phyloP scores from a whole-genome alignment of 257 asterid genomes.

The Striga asiatica region DNA sequence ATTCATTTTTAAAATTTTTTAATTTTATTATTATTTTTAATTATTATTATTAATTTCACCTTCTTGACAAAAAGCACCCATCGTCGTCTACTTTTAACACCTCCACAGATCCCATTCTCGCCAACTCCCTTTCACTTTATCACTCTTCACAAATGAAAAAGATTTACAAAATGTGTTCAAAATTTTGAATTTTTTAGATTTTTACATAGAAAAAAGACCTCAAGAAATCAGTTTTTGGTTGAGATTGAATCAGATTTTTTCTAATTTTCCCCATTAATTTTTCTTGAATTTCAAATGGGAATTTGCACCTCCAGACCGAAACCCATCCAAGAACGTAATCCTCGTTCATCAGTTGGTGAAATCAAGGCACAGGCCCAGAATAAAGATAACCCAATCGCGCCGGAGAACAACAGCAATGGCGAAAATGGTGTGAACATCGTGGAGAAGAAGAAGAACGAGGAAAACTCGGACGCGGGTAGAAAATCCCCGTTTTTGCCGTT shows the following conservation, averaged over 20 bases:
- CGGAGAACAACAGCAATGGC: slow-evolving; percentile 5
- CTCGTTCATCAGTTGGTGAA: slow-evolving; percentile 13
- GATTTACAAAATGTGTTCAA: slow-evolving; percentile 5
- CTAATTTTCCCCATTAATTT: background rate
- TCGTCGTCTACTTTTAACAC: slow-evolving; percentile 1
- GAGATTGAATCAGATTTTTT: background rate
- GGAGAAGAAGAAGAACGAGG: slow-evolving; percentile 25
- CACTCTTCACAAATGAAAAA: background rate
- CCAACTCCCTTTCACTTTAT: background rate
- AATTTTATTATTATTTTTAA: background rate
- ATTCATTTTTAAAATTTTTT: background rate
- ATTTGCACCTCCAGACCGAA: slow-evolving; percentile 61
- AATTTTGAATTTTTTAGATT: background rate
- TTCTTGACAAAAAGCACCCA: slow-evolving; percentile 8
- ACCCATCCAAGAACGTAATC: slow-evolving; percentile 30
- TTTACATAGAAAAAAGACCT: background rate
- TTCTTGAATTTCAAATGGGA: slow-evolving; percentile 36
- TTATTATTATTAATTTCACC: background rate
- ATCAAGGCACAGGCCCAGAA: slow-evolving; percentile 9
- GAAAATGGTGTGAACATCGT: slow-evolving; percentile 12
- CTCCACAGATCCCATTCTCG: slow-evolving; percentile 11
- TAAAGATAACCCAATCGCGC: slow-evolving; percentile 5
- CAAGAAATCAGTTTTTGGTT: background rate
- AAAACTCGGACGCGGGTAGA: slow-evolving; percentile 28
- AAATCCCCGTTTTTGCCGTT: slow-evolving; percentile 68